Conservation (phyloP, 129 eudicot species). For the Erigeron canadensis region DNA sequence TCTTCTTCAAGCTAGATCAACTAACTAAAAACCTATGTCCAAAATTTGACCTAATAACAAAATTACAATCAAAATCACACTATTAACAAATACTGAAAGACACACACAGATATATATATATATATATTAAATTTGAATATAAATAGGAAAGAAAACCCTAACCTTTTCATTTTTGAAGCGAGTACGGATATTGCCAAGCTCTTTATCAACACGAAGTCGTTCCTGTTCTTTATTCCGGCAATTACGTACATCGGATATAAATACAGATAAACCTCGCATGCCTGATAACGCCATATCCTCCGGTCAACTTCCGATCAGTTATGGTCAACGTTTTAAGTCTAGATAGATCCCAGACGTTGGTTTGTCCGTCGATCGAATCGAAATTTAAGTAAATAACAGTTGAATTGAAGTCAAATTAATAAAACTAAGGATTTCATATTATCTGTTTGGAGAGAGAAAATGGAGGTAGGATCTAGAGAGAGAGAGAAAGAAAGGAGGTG, state of each 20-base stretch:
- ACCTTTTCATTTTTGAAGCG: conserved; percentile 95
- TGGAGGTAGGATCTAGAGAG: conserved; percentile 58
- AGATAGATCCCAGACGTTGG: conserved; percentile 51
- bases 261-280: conserved; percentile 92
- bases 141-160: conserved; percentile 23
- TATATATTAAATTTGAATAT: not conserved
- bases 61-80: conserved; percentile 11
- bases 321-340: conserved; percentile 27
- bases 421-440: not conserved
- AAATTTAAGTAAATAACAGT: not conserved
- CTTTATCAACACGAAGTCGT: conserved; percentile 95
- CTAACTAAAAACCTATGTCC: conserved; percentile 13
- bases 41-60: conserved; percentile 23
- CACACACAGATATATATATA: not conserved
- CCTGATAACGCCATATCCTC: conserved; percentile 86
- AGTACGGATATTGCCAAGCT: conserved; percentile 91
- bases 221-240: conserved; percentile 97
- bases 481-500: conserved; percentile 34
- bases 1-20: conserved; percentile 7
- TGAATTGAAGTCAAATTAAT: not conserved
- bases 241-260: conserved; percentile 94
- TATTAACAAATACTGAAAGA: not conserved
- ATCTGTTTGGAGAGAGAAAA: not conserved
- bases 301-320: conserved; percentile 48
- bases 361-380: conserved; percentile 23